phyloP scores from a whole-genome alignment of 1,284 basidiomycete genomes.

The Pterulicium gracile region DNA sequence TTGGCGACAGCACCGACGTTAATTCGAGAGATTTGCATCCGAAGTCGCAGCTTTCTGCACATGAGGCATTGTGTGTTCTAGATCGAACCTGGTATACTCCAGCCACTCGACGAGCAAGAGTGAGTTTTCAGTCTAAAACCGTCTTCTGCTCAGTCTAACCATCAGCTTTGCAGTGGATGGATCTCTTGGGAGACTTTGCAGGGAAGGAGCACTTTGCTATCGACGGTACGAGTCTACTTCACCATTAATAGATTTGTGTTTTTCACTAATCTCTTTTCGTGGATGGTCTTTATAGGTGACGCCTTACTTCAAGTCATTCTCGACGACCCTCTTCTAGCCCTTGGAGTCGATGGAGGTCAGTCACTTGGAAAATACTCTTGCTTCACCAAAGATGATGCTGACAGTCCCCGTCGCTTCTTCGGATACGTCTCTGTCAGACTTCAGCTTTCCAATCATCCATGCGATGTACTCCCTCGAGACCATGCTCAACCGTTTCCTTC shows the following conservation, averaged over 20 bases:
- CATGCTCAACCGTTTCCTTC: constrained; percentile 34
- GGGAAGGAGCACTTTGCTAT: constrained; percentile 57
- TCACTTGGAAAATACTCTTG: background rate
- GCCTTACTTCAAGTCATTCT: constrained; percentile 49
- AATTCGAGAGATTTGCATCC: constrained; percentile 2
- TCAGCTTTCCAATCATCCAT: constrained; percentile 52
- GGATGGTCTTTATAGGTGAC: constrained; percentile 30
- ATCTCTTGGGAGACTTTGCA: constrained; percentile 59
- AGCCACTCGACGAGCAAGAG: background rate
- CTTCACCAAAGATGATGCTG: background rate
- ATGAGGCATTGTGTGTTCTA: background rate
- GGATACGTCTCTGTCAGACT: constrained; percentile 29
- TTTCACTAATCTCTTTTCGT: constrained; percentile 5
- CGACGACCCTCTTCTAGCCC: constrained; percentile 43
- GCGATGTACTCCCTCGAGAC: constrained; percentile 44
- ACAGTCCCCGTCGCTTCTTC: background rate
- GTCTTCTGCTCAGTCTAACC: constrained; percentile 2
- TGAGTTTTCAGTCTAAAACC: constrained; percentile 2
- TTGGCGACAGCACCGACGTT: constrained; percentile 11
- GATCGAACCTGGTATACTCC: background rate
- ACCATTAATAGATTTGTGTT: background rate
- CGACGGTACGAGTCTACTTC: constrained; percentile 35
- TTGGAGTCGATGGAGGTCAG: constrained; percentile 35
- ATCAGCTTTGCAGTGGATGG: constrained; percentile 36
- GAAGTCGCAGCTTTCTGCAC: background rate